phyloP scores from a whole-genome alignment of 2,329 filamentous ascomycete species.

The Aspergillus sp. region DNA sequence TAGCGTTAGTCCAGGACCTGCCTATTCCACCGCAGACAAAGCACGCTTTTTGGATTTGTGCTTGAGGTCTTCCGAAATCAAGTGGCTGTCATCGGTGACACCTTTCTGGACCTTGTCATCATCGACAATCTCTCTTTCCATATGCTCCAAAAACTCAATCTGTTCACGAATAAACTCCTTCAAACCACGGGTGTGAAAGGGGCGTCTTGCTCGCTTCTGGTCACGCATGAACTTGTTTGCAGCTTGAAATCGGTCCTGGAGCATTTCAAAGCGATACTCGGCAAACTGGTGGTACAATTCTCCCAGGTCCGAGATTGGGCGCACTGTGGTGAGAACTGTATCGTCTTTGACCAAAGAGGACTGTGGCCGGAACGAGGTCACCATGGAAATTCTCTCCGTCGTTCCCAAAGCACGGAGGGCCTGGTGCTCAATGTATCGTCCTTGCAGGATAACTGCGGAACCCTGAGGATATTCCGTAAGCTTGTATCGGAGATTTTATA shows the following conservation, averaged over 20 bases:
- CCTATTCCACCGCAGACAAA: slow-evolving; percentile 3
- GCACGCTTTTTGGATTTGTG: slow-evolving; percentile 18
- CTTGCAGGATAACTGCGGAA: slow-evolving; percentile 61
- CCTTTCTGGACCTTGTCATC: slow-evolving; percentile 36
- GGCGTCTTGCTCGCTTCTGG: slow-evolving; percentile 24
- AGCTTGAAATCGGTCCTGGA: slow-evolving; percentile 51
- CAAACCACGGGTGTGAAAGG: slow-evolving; percentile 24
- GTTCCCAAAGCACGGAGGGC: slow-evolving; percentile 56
- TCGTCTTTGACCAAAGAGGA: slow-evolving; percentile 54
- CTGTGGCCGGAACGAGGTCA: slow-evolving; percentile 61
- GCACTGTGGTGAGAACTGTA: slow-evolving; percentile 56
- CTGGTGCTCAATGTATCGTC: slow-evolving; percentile 62
- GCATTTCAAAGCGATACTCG: slow-evolving; percentile 59
- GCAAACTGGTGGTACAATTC: slow-evolving; percentile 59
- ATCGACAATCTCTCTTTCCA: slow-evolving; percentile 37
- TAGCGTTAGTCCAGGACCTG: not conserved
- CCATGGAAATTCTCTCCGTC: slow-evolving; percentile 60
- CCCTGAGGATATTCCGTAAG: slow-evolving; percentile 39
- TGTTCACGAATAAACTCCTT: slow-evolving; percentile 22
- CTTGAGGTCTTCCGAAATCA: slow-evolving; percentile 33
- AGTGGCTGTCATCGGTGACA: slow-evolving; percentile 29
- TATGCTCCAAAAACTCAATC: slow-evolving; percentile 31
- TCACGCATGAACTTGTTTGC: slow-evolving; percentile 22
- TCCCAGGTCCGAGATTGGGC: slow-evolving; percentile 52
- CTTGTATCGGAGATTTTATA: not conserved